A percentile compares a stretch with the other conserved stretches of the same genome.
Conservation (phyloP, 2,329 filamentous ascomycete species). For the Pseudogymnoascus sp. region DNA sequence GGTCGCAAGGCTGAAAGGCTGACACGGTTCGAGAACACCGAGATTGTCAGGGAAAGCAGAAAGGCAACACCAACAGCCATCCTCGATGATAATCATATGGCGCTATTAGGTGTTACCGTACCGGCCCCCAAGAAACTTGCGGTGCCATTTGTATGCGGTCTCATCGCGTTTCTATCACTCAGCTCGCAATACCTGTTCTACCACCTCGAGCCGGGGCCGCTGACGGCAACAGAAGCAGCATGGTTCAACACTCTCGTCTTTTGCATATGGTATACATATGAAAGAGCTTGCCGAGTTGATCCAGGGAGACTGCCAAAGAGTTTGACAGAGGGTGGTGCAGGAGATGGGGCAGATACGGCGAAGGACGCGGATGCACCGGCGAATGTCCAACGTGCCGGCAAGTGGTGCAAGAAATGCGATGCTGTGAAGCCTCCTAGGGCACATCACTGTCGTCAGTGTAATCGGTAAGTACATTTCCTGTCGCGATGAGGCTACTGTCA, state of each 20-base stretch:
- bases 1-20: conserved; percentile 3
- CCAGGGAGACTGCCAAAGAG: conserved; percentile 42
- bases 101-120: not conserved
- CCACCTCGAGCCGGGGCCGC: conserved; percentile 50
- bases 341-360: conserved; percentile 15
- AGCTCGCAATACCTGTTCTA: conserved; percentile 64
- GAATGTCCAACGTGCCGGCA: conserved; percentile 22
- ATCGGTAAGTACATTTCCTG: conserved; percentile 35
- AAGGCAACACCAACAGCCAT: not conserved
- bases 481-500: not conserved
- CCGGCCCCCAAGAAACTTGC: conserved; percentile 41
- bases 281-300: conserved; percentile 47
- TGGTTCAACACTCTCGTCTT: conserved; percentile 58
- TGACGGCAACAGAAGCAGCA: conserved; percentile 46
- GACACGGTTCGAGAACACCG: not conserved
- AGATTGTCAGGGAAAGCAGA: not conserved
- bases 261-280: conserved; percentile 63
- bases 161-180: conserved; percentile 64
- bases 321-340: conserved; percentile 22
- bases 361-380: conserved; percentile 24
- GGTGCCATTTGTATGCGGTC: conserved; percentile 55
- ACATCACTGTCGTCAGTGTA: conserved; percentile 74
- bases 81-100: not conserved
- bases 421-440: conserved; percentile 66
- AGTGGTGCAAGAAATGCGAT: conserved; percentile 71